Evolutionary conservation across 495 filamentous ascomycete species (phyloP), one percentile per base, ranked within the genome.

Genomic region (Neurospora intermedia): DNA sequence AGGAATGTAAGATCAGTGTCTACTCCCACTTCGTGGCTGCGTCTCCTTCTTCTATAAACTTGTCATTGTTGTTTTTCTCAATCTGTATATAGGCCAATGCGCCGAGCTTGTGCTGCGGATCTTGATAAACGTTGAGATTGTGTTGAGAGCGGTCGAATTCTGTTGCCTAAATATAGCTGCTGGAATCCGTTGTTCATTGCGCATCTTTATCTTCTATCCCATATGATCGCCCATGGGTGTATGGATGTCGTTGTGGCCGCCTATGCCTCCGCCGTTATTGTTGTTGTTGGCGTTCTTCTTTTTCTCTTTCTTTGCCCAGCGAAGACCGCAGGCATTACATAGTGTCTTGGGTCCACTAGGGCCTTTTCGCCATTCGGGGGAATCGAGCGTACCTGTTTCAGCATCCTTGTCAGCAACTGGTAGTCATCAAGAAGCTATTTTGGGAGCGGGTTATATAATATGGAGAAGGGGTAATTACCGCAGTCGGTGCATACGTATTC

Each of bases 401-500:
- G 54, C 27, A 39, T 23, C 15, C 18, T 11, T 38, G 43, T 40
- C 16, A 62, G 59, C 8, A 69, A 43, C 10, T 20, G 46, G 70
- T 45, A 69, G 23, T 39, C 54, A 11, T 31, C 10, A n/a, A 71
- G 20, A 59, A 66, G 7, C 54, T 10, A 35, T 66, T 66, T 35
- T 18, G 54, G 27, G 38, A 23, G 15, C 11, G 27, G 23, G 7
- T 38, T 38, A 38, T 5, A 38, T 38, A 38, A 38, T 38, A 38
- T 38, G 39, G 40, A 9, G 40, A 41, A 15, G 41, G 69, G 7
- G 20, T 16, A 66, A 75, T 62, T 81, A 82, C 95, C 96, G 83
- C 96, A 99, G 81, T 98, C 96, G 15, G 92, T 93, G 81, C 96
- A 99, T 42, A 97, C 92, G 80, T 98, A 97, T 83, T 98, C 96